Percentiles rank a stretch among this genome's conserved stretches.
These are phyloP conservation scores for Chamaenerion angustifolium DNA, from an alignment of 345 rosid genomes.

Conservation along the genomic window DNA sequence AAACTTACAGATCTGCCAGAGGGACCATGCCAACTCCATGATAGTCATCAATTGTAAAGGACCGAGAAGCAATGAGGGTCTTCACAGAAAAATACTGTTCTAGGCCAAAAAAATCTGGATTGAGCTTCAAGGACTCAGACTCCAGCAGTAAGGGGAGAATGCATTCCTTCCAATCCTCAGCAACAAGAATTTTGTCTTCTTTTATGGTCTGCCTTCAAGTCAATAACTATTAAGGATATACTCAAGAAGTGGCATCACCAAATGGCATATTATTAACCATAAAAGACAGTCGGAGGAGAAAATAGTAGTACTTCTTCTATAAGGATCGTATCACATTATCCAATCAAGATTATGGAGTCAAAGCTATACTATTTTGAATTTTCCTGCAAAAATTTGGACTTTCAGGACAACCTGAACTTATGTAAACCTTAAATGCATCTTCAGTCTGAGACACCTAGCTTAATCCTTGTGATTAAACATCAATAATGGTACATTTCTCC, in stretches of 20 bases:
- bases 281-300: neutral
- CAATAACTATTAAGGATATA: neutral
- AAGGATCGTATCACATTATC: too few relatives aligned
- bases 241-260: neutral
- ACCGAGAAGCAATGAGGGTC: conserved; percentile 61
- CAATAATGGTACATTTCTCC: too few relatives aligned
- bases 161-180: conserved; percentile 64
- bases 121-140: conserved; percentile 13
- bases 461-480: too few relatives aligned
- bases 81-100: conserved; percentile 58
- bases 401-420: too few relatives aligned
- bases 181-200: conserved; percentile 58
- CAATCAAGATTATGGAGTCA: too few relatives aligned
- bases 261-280: neutral
- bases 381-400: too few relatives aligned
- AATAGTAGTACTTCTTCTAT: too few relatives aligned
- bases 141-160: conserved; percentile 45
- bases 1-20: conserved; percentile 81
- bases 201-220: conserved; percentile 42
- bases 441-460: too few relatives aligned
- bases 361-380: too few relatives aligned
- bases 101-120: conserved; percentile 31
- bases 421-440: too few relatives aligned
- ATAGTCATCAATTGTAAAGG: conserved; percentile 61
- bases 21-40: conserved; percentile 92